Evolutionary conservation across 768 basidiomycete genomes (phyloP).

Genomic region (Leccinellum luteum): DNA sequence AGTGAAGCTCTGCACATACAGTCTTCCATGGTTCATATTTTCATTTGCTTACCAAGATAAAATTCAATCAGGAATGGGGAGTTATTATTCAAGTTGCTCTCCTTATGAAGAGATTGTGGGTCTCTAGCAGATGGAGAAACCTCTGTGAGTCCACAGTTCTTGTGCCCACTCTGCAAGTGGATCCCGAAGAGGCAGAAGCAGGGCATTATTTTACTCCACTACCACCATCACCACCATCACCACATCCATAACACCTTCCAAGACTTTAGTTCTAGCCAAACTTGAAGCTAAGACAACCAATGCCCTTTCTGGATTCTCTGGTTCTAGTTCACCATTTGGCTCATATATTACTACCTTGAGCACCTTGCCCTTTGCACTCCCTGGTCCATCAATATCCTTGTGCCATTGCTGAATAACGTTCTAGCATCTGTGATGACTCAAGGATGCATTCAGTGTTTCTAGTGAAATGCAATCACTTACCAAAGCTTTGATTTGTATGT

Average conservation of each 20-base stretch:
- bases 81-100: conserved; percentile 27
- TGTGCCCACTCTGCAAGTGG: conserved; percentile 10
- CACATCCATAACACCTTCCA: conserved; percentile 13
- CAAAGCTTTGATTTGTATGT: conserved; percentile 13
- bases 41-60: conserved; percentile 22
- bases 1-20: no score
- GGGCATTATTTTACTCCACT: conserved; percentile 10
- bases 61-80: conserved; percentile 30
- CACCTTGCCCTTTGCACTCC: conserved; percentile 22
- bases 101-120: conserved; percentile 20
- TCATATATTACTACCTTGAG: conserved; percentile 26
- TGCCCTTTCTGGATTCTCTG: conserved; percentile 41
- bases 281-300: conserved; percentile 13
- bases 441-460: not conserved
- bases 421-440: not conserved
- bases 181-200: not conserved
- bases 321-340: conserved; percentile 34
- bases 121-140: conserved; percentile 9
- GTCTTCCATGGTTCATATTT: not conserved
- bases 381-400: conserved; percentile 12
- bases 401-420: conserved; percentile 20
- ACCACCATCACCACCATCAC: conserved; percentile 2
- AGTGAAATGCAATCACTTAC: not conserved
- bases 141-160: conserved; percentile 5
- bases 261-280: conserved; percentile 5